A percentile compares a stretch with the other conserved stretches of the same genome.
Evolutionary conservation across 257 asterid genomes (phyloP).

Genomic region (Solanum rostratum): DNA sequence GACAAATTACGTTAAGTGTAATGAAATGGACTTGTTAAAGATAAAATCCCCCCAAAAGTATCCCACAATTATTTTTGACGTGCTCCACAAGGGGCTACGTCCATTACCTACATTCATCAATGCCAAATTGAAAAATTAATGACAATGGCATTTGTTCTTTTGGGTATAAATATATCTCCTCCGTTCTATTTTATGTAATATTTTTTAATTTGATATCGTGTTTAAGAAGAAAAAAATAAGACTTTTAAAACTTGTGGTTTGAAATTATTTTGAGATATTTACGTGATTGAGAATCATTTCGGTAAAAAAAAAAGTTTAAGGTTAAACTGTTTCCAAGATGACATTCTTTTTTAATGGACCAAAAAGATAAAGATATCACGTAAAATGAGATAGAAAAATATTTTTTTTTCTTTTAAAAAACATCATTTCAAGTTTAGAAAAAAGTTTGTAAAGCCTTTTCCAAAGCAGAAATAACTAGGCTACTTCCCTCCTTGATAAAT

Average conservation of each 20-base stretch:
- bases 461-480: neutral
- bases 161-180: neutral
- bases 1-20: neutral
- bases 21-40: neutral
- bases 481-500: neutral
- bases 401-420: rapidly evolving
- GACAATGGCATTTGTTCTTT: neutral
- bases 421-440: neutral
- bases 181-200: no score
- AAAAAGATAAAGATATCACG: no score
- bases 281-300: no score
- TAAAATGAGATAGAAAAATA: no score
- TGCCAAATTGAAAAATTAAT: neutral
- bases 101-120: neutral
- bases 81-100: neutral
- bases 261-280: no score
- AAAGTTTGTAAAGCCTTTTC: neutral
- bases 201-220: no score
- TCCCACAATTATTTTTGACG: neutral
- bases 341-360: no score
- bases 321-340: no score
- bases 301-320: no score
- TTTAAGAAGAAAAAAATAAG: no score
- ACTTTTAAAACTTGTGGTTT: no score
- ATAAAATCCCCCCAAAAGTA: neutral